Conservation (phyloP, 257 asterid species). For the Thymus mandschuricus region DNA sequence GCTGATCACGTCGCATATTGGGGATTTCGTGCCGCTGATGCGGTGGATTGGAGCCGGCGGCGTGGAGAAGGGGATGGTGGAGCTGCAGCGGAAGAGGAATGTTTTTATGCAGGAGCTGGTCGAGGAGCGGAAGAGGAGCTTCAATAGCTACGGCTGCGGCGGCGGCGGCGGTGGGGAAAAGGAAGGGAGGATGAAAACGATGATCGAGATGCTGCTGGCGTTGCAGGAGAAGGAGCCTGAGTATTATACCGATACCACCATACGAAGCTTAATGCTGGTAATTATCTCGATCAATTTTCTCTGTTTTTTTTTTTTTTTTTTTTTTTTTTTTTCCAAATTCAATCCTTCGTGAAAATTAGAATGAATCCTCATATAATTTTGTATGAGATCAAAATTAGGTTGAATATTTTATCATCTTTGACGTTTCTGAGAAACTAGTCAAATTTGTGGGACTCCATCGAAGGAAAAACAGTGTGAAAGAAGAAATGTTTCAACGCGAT, state of each 20-base stretch:
- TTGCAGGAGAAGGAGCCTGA: conserved; percentile 58
- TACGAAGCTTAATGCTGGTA: conserved; percentile 54
- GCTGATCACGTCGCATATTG: conserved; percentile 30
- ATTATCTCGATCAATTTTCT: not conserved
- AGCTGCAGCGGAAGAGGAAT: conserved; percentile 48
- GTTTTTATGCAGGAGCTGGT: conserved; percentile 54
- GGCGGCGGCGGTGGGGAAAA: conserved; percentile 7
- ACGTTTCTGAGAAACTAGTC: not conserved
- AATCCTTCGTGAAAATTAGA: too few species aligned
- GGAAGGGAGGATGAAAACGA: conserved; percentile 39
- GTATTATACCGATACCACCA: conserved; percentile 50
- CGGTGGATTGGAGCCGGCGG: conserved; percentile 46
- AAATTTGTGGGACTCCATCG: not conserved
- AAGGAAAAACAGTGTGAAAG: too few species aligned
- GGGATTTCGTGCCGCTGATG: conserved; percentile 55
- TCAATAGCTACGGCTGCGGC: conserved; percentile 25
- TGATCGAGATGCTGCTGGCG: conserved; percentile 48
- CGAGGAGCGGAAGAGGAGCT: conserved; percentile 38
- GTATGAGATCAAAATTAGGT: too few species aligned
- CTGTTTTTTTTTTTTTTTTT: not conserved
- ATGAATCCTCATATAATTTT: too few species aligned
- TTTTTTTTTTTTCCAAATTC: not conserved
- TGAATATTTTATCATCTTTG: not conserved
- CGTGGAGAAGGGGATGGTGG: conserved; percentile 41
- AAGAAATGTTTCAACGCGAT: too few species aligned